Conservation (phyloP, 495 filamentous ascomycete species). For the Cercophora samala region DNA sequence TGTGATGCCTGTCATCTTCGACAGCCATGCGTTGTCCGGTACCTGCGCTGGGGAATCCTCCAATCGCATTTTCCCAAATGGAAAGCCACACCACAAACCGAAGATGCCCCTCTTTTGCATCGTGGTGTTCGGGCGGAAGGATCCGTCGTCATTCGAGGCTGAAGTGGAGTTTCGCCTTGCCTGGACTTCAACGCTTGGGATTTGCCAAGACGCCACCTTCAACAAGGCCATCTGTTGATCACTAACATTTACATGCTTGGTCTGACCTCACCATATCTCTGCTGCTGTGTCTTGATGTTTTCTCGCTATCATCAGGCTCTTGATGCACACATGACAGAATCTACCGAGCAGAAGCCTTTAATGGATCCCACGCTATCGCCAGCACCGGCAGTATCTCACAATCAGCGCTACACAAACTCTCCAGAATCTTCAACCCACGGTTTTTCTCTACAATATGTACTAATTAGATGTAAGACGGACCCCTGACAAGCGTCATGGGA, state of each 20-base stretch:
- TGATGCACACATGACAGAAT: background rate
- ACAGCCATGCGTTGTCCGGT: background rate
- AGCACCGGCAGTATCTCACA: too few species aligned
- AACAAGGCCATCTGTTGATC: background rate
- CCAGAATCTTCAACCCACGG: background rate
- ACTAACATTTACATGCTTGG: background rate
- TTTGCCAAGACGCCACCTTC: background rate
- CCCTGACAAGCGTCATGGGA: background rate
- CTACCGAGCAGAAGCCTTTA: too few species aligned
- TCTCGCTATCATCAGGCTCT: too few species aligned
- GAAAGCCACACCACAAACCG: background rate
- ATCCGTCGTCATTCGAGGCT: background rate
- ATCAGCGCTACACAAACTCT: background rate
- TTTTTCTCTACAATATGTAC: background rate
- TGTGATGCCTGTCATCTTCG: background rate
- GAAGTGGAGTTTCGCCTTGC: background rate
- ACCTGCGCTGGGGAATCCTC: background rate
- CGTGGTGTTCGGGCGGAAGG: background rate
- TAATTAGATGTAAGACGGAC: background rate
- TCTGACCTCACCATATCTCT: too few species aligned
- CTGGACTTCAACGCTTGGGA: background rate
- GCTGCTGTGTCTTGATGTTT: too few species aligned
- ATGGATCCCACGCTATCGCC: too few species aligned
- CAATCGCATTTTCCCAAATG: background rate
- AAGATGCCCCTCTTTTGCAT: background rate